phyloP scores from a whole-genome alignment of 179 eudicot species.

The Drosera spatulata region DNA sequence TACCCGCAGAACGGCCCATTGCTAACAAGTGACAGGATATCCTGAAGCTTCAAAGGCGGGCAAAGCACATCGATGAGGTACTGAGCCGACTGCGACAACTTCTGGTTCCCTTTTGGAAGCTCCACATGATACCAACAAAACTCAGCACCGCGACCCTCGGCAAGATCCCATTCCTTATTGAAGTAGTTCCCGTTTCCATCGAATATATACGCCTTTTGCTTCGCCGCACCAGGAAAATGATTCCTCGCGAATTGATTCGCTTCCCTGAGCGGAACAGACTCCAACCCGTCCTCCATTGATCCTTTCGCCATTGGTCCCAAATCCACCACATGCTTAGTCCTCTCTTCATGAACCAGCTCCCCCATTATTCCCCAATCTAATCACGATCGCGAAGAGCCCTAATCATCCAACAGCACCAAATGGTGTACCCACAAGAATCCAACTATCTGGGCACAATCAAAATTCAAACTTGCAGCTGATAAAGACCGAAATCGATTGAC shows the following conservation, averaged over 20 bases:
- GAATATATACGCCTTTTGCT: slow-evolving; percentile 71
- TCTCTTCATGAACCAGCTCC: too few species aligned
- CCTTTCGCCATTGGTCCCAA: slow-evolving; percentile 33
- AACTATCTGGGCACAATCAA: too few species aligned
- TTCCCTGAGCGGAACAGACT: slow-evolving; percentile 15
- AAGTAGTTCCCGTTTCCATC: slow-evolving; percentile 88
- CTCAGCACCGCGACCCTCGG: slow-evolving; percentile 68
- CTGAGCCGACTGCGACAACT: slow-evolving; percentile 71
- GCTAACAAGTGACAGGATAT: slow-evolving; percentile 77
- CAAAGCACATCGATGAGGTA: slow-evolving; percentile 76
- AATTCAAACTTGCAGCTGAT: too few species aligned
- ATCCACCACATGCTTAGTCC: background rate
- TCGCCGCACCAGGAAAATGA: slow-evolving; percentile 43
- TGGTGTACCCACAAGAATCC: too few species aligned
- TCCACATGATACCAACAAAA: slow-evolving; percentile 99
- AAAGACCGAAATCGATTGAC: too few species aligned
- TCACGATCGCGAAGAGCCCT: too few species aligned
- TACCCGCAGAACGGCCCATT: slow-evolving; percentile 90
- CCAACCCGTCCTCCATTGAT: slow-evolving; percentile 5
- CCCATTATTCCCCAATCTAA: too few species aligned
- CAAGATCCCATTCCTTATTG: slow-evolving; percentile 84
- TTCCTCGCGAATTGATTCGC: slow-evolving; percentile 12
- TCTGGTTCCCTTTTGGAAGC: slow-evolving; percentile 74
- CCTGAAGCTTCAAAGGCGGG: slow-evolving; percentile 92
- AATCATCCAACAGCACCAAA: too few species aligned